Base-by-base conservation (phyloP, 139 green algal species). In the Volvox reticuliferus region DNA sequence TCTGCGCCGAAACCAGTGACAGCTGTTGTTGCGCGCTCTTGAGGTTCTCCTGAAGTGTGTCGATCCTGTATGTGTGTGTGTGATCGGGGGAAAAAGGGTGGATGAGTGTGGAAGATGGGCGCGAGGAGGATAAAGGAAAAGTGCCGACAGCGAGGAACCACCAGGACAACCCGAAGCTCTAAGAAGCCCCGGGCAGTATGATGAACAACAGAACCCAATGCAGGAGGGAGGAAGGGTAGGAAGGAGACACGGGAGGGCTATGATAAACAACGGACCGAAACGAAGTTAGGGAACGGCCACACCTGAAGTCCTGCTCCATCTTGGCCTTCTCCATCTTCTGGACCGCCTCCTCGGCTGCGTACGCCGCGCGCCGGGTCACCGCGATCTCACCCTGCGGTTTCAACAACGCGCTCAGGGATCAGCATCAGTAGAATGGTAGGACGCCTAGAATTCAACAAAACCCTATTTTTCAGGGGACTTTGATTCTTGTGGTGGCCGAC, bases 251-350 rank as follows among this genome's bases (percentile, higher is more conserved):
- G 44, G 44, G 44, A 55, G 44, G 44, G 44, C 44, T 55, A 55
- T 9, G 5, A 55, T 5, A 55, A 55, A 55, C 44, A 55, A 55
- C 9, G 44, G 44, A 55, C 44, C n/a, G n/a, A n/a, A n/a, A n/a
- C n/a, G n/a, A n/a, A n/a, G n/a, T n/a, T n/a, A n/a, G n/a, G n/a
- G n/a, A n/a, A 55, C 44, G 9, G 44, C 22, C 50, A 1, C 89
- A 94, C 91, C 92, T 97, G 96, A 96, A 93, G 88, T 99, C 97
- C 95, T 99, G 97, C 35, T 97, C 91, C 91, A 95, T 92, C 93
- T 99, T 99, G 18, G 96, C 93, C 93, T 97, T 97, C 91, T 98
- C 97, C 71, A 97, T 91, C 77, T 95, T 93, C 80, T 95, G 91
- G 55, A 98, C 95, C 16, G 92, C 91, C 79, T 96, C 96, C 91